Percentiles rank a stretch among this genome's conserved stretches.
Evolutionary conservation across 768 basidiomycete genomes (phyloP).

Genomic region (Leccinum disarticulatum): DNA sequence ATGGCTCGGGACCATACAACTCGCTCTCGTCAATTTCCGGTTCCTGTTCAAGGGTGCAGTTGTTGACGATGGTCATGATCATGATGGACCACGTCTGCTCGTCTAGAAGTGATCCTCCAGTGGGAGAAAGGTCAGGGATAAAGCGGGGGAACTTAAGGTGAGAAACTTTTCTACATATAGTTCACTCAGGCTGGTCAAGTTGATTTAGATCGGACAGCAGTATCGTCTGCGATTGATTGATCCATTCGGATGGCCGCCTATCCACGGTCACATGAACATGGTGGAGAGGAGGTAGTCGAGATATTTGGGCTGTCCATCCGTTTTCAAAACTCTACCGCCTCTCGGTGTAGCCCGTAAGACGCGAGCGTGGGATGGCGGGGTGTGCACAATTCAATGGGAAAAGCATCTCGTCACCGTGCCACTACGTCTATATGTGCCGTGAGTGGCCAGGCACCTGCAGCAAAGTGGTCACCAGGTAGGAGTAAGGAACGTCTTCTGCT

Average conservation of each 20-base stretch:
- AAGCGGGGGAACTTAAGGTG: not conserved
- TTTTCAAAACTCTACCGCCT: no score
- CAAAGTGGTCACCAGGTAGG: not conserved
- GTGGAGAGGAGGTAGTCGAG: no score
- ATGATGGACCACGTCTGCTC: not conserved
- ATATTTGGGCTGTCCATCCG: no score
- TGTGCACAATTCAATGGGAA: no score
- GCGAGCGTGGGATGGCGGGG: no score
- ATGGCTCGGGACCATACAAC: conserved; percentile 28
- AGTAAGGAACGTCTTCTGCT: no score
- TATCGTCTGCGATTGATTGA: not conserved
- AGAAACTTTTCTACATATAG: not conserved
- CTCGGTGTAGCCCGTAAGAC: no score
- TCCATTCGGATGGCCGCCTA: no score
- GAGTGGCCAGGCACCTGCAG: not conserved
- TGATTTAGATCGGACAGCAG: not conserved
- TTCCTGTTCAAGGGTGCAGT: conserved; percentile 9
- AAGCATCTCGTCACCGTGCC: no score
- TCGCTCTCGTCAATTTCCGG: conserved; percentile 13
- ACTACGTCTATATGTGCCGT: conserved; percentile 28
- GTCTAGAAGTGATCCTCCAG: not conserved
- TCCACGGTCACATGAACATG: not conserved
- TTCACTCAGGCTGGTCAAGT: not conserved
- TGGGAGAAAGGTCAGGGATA: not conserved
- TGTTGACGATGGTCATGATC: conserved; percentile 23